A percentile compares a stretch with the other conserved stretches of the same genome.
Conservation (phyloP, 257 asterid species). For the Perilla frutescens region DNA sequence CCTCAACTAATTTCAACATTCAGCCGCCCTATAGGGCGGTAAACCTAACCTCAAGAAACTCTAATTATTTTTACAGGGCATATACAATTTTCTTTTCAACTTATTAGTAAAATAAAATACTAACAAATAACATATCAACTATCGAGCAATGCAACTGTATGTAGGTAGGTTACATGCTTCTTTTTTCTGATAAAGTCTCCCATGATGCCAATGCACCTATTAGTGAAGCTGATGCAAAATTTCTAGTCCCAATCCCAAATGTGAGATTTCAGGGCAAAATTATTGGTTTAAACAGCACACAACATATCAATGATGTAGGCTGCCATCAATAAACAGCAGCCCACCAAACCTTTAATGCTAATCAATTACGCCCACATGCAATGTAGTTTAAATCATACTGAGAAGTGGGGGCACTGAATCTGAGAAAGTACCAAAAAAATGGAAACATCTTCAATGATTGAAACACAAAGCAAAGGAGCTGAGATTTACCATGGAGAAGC, state of each 20-base stretch:
- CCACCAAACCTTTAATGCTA: slow-evolving; percentile 1
- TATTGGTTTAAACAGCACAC: neutral
- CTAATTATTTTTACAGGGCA: neutral
- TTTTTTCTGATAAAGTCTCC: no score
- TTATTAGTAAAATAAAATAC: neutral
- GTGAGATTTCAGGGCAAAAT: neutral
- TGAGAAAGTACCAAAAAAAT: neutral
- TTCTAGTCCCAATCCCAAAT: neutral
- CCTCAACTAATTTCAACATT: neutral
- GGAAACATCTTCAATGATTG: slow-evolving; percentile 9
- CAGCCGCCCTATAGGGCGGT: slow-evolving; percentile 15
- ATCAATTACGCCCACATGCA: neutral
- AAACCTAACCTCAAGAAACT: neutral
- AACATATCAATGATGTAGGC: neutral
- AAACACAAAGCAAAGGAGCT: slow-evolving; percentile 30
- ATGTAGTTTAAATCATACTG: neutral
- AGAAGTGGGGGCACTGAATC: neutral
- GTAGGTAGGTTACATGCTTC: no score
- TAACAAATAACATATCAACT: neutral
- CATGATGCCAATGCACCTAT: neutral
- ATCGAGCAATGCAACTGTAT: no score
- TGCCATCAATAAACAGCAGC: neutral
- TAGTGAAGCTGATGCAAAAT: neutral
- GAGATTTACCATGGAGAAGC: slow-evolving; percentile 33
- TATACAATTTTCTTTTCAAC: neutral